These are phyloP conservation scores for Nicotiana undulata DNA, from an alignment of 257 asterid genomes.

Conservation along the genomic window DNA sequence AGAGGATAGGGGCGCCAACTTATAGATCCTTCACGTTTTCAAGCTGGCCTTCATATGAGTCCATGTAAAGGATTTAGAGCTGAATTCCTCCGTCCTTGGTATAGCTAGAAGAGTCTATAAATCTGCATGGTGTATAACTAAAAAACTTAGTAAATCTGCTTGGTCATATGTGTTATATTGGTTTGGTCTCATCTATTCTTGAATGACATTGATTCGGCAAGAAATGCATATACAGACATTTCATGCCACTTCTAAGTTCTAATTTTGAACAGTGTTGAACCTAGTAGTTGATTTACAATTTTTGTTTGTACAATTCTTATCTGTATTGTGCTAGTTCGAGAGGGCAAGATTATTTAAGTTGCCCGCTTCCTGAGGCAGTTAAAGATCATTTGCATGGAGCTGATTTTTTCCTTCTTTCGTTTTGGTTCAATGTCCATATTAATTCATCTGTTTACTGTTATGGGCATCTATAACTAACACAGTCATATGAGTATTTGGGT, in stretches of 20 bases:
- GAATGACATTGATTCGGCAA: background rate
- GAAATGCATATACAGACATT: background rate
- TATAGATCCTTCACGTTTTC: background rate
- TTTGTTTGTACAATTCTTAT: background rate
- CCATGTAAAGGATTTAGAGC: background rate
- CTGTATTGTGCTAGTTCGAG: background rate
- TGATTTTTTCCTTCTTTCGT: background rate
- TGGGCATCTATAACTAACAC: background rate
- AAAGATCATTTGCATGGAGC: background rate
- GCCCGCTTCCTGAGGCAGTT: background rate
- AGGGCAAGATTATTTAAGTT: background rate
- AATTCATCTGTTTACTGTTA: background rate
- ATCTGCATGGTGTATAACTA: background rate
- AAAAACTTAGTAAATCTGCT: background rate
- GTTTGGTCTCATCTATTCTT: background rate
- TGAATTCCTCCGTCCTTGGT: background rate
- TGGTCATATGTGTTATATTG: background rate
- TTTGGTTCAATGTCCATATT: background rate
- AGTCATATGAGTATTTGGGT: slow-evolving; percentile 12
- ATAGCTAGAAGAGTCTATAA: background rate
- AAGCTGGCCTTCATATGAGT: background rate
- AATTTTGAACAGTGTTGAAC: background rate
- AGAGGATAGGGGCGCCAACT: background rate
- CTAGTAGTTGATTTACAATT: background rate
- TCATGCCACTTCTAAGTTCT: background rate